Percentiles rank a stretch among this genome's conserved stretches.
Evolutionary conservation across 179 eudicot genomes (phyloP).

Genomic region (Sideroxylon spinosum): DNA sequence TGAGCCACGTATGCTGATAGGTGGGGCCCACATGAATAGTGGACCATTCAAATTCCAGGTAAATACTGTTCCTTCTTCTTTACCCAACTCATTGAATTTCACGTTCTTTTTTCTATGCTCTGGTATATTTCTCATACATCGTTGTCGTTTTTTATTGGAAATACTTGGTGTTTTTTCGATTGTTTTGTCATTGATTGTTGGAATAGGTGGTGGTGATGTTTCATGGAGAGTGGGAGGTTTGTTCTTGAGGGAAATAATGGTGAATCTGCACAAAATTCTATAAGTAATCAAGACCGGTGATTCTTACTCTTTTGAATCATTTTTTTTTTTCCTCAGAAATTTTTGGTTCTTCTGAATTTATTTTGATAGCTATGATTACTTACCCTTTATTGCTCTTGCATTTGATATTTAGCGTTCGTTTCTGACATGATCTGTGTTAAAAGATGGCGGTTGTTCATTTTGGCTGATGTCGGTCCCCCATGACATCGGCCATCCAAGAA

Average conservation of each 20-base stretch:
- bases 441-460: no score
- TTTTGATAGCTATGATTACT: not conserved
- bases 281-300: not conserved
- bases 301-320: not conserved
- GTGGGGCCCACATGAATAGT: no score
- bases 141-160: no score
- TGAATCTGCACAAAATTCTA: not conserved
- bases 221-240: conserved; percentile 27
- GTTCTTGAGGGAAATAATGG: conserved; percentile 16
- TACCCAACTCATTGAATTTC: not conserved
- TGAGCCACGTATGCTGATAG: no score
- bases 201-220: conserved; percentile 9
- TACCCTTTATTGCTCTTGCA: not conserved
- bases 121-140: not conserved
- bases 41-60: conserved; percentile 7
- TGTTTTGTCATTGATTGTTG: conserved; percentile 8
- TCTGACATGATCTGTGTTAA: not conserved
- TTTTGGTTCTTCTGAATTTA: not conserved
- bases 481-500: no score
- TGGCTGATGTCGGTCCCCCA: no score
- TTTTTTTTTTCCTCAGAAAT: not conserved
- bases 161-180: not conserved
- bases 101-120: not conserved
- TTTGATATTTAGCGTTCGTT: not conserved
- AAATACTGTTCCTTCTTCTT: not conserved